Conservation (phyloP, 129 eudicot species). For the Chrysanthemum makinoi region DNA sequence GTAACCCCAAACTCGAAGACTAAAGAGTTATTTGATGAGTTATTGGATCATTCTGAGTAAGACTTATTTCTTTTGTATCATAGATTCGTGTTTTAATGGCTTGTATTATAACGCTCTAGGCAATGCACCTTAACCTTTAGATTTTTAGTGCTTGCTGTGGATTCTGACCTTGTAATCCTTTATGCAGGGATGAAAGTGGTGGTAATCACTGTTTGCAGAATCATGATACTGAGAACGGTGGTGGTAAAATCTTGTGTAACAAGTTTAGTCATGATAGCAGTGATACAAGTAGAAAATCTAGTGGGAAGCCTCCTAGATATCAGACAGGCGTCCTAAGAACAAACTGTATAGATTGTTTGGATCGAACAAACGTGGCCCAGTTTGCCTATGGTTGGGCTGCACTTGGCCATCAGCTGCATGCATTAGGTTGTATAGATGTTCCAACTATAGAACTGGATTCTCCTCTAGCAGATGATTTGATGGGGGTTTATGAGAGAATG, state of each 20-base stretch:
- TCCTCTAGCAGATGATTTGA: slow-evolving; percentile 66
- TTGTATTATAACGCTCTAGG: slow-evolving; percentile 13
- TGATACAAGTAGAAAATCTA: slow-evolving; percentile 25
- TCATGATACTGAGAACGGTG: slow-evolving; percentile 13
- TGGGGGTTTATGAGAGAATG: slow-evolving; percentile 88
- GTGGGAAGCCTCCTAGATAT: slow-evolving; percentile 42
- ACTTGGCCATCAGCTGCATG: slow-evolving; percentile 85
- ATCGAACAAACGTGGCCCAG: slow-evolving; percentile 95
- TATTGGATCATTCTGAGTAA: slow-evolving; percentile 35
- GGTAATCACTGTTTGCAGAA: slow-evolving; percentile 33
- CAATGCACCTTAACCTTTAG: background rate
- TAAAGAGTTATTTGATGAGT: slow-evolving; percentile 26
- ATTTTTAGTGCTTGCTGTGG: slow-evolving; percentile 1
- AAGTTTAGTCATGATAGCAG: slow-evolving; percentile 17
- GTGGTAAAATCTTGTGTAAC: slow-evolving; percentile 3
- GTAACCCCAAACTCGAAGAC: slow-evolving; percentile 42
- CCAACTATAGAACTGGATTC: slow-evolving; percentile 62
- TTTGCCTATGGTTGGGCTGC: slow-evolving; percentile 96
- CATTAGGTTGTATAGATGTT: slow-evolving; percentile 58
- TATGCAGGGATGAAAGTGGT: slow-evolving; percentile 45
- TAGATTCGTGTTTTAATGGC: background rate
- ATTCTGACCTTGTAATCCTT: slow-evolving; percentile 17
- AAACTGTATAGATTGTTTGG: slow-evolving; percentile 97
- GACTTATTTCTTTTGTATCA: background rate
- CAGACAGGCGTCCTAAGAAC: slow-evolving; percentile 93